These are phyloP conservation scores for Lanmaoa pseudosensibilis DNA, from an alignment of 768 basidiomycete species.

Conservation along the genomic window DNA sequence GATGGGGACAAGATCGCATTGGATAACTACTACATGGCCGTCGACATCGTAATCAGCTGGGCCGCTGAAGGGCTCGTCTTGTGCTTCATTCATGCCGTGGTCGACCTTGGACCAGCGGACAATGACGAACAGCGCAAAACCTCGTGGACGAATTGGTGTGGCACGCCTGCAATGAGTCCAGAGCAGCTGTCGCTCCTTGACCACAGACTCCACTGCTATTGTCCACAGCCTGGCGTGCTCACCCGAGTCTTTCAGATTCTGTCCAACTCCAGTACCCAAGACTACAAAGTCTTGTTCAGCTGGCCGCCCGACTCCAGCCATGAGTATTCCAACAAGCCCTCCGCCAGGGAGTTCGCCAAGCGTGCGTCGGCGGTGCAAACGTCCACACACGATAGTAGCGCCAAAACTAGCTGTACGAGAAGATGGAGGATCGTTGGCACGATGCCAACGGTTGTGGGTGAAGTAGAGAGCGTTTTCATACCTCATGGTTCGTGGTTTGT, in stretches of 20 bases:
- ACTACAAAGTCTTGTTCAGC: slow-evolving; percentile 60
- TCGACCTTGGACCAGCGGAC: slow-evolving; percentile 66
- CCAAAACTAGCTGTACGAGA: slow-evolving; percentile 85
- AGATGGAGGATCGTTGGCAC: slow-evolving; percentile 73
- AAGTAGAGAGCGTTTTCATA: slow-evolving; percentile 87
- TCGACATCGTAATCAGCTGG: slow-evolving; percentile 89
- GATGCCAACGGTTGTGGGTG: slow-evolving; percentile 57
- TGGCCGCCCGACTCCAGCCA: slow-evolving; percentile 69
- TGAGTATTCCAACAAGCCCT: slow-evolving; percentile 42
- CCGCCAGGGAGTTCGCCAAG: slow-evolving; percentile 48
- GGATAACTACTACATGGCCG: slow-evolving; percentile 78
- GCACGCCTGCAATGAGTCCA: slow-evolving; percentile 61
- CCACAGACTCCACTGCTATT: slow-evolving; percentile 53
- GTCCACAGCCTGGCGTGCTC: slow-evolving; percentile 51
- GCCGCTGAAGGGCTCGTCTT: slow-evolving; percentile 84
- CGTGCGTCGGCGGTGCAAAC: slow-evolving; percentile 67
- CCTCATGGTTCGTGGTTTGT: slow-evolving; percentile 69
- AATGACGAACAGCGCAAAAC: slow-evolving; percentile 76
- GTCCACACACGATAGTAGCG: slow-evolving; percentile 55
- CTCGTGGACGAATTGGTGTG: slow-evolving; percentile 87
- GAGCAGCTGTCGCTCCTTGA: slow-evolving; percentile 62
- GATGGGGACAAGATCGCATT: slow-evolving; percentile 68
- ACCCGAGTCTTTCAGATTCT: slow-evolving; percentile 80
- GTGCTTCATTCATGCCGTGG: slow-evolving; percentile 84
- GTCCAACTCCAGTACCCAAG: slow-evolving; percentile 48